A percentile compares a stretch with the other conserved stretches of the same genome.
These are phyloP conservation scores for Apiotrichum gamsii DNA, from an alignment of 1,284 basidiomycete species.

Conservation along the genomic window DNA sequence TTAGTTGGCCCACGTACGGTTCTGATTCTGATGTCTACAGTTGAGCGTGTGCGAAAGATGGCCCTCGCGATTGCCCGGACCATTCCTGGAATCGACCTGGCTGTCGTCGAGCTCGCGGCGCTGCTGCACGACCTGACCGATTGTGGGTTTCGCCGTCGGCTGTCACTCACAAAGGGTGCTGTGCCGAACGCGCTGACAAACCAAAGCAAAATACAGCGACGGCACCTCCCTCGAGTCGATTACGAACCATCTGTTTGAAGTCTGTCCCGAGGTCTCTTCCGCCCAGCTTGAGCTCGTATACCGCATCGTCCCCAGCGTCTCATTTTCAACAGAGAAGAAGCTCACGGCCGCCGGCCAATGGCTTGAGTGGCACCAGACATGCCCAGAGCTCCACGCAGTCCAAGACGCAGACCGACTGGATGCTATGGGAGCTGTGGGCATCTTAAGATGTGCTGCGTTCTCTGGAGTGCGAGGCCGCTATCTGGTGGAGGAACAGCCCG, in stretches of 20 bases:
- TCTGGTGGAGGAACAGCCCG: conserved; percentile 8
- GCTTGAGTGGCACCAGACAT: conserved; percentile 67
- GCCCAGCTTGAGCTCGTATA: conserved; percentile 32
- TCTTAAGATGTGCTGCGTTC: conserved; percentile 80
- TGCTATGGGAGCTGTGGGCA: conserved; percentile 83
- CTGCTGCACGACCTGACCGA: conserved; percentile 73
- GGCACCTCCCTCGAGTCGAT: conserved; percentile 19
- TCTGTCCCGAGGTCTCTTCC: not conserved
- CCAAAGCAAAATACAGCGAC: conserved; percentile 41
- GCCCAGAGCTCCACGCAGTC: conserved; percentile 77
- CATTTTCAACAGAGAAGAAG: conserved; percentile 77
- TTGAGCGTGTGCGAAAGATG: conserved; percentile 71
- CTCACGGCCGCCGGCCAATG: conserved; percentile 55
- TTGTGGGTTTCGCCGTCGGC: no score
- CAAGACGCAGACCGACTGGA: conserved; percentile 90
- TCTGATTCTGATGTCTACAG: conserved; percentile 49
- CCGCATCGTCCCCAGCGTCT: conserved; percentile 70
- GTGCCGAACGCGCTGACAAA: no score
- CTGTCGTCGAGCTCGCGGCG: conserved; percentile 74
- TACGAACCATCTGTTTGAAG: conserved; percentile 25
- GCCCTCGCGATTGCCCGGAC: conserved; percentile 62
- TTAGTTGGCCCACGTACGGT: conserved; percentile 39
- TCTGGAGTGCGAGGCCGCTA: conserved; percentile 51
- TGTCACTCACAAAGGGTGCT: no score
- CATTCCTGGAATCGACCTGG: conserved; percentile 54